Conservation (phyloP, 2,329 filamentous ascomycete genomes). For the Exophiala phaeomuriformis region DNA sequence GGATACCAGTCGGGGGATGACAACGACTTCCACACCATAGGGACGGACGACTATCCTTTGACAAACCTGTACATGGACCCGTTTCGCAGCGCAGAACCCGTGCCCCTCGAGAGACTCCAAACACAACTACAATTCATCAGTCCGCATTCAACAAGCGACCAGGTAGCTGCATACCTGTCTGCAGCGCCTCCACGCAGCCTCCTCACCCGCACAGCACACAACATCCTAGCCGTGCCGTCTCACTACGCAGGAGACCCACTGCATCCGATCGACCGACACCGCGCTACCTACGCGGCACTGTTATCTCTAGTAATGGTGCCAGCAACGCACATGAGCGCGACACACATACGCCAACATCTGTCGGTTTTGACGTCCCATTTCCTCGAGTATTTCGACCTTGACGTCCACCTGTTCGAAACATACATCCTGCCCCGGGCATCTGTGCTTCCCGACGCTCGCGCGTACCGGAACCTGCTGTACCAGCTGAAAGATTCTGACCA, state of each 20-base stretch:
- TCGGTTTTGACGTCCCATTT: conserved; percentile 59
- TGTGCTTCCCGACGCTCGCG: conserved; percentile 44
- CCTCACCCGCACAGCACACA: conserved; percentile 67
- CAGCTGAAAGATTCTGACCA: conserved; percentile 51
- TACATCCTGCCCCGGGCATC: conserved; percentile 54
- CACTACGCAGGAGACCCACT: conserved; percentile 38
- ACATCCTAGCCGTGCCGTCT: conserved; percentile 68
- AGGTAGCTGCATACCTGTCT: conserved; percentile 50
- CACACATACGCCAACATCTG: conserved; percentile 54
- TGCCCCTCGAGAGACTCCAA: conserved; percentile 53
- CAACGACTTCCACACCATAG: conserved; percentile 23
- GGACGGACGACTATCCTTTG: conserved; percentile 4
- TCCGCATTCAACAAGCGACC: conserved; percentile 25
- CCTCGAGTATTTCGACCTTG: conserved; percentile 60
- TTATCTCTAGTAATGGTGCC: conserved; percentile 62
- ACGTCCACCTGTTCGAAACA: conserved; percentile 62
- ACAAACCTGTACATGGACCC: conserved; percentile 68
- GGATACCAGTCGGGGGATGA: background rate
- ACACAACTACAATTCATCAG: conserved; percentile 50
- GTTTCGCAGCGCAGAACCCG: conserved; percentile 62
- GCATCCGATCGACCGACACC: conserved; percentile 47
- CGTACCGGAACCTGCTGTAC: conserved; percentile 42
- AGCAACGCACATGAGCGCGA: conserved; percentile 33
- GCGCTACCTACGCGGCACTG: conserved; percentile 62
- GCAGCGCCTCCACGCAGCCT: conserved; percentile 61